Conservation (phyloP, 768 basidiomycete species). For the Lactifluus piperatus region DNA sequence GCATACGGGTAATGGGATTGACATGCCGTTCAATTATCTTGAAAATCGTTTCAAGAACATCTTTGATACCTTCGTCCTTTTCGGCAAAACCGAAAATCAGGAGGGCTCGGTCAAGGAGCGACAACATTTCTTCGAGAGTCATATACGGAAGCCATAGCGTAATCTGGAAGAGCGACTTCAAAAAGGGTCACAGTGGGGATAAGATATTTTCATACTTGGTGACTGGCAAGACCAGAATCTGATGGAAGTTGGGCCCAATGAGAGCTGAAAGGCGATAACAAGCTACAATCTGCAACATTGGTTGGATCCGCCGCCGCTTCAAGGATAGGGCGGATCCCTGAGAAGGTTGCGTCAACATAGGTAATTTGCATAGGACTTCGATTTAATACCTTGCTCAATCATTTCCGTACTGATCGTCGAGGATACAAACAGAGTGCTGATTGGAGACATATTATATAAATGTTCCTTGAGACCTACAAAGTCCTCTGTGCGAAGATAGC, state of each 20-base stretch:
- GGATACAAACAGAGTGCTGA: slow-evolving; percentile 6
- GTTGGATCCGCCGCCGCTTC: background rate
- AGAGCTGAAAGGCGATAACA: background rate
- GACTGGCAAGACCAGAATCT: background rate
- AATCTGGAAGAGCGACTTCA: slow-evolving; percentile 15
- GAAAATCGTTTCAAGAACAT: slow-evolving; percentile 5
- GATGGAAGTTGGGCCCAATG: slow-evolving; percentile 17
- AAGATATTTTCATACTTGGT: slow-evolving; percentile 2
- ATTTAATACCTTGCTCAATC: slow-evolving; percentile 6
- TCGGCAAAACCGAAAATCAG: background rate
- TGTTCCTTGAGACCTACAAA: slow-evolving; percentile 11
- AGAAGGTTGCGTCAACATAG: background rate
- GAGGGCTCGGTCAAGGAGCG: slow-evolving; percentile 33
- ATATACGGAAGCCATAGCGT: slow-evolving; percentile 52
- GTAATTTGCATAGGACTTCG: background rate
- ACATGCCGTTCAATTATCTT: slow-evolving; percentile 11
- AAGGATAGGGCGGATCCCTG: slow-evolving; percentile 8
- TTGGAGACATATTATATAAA: slow-evolving; percentile 1
- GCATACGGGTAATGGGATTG: background rate
- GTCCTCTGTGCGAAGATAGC: background rate
- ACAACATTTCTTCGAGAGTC: slow-evolving; percentile 32
- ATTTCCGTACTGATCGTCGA: background rate
- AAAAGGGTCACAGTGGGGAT: no score
- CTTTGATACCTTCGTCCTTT: background rate
- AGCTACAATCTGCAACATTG: slow-evolving; percentile 8